Conservation (phyloP, 352 stramenopile species). For the Peronospora farinosa region DNA sequence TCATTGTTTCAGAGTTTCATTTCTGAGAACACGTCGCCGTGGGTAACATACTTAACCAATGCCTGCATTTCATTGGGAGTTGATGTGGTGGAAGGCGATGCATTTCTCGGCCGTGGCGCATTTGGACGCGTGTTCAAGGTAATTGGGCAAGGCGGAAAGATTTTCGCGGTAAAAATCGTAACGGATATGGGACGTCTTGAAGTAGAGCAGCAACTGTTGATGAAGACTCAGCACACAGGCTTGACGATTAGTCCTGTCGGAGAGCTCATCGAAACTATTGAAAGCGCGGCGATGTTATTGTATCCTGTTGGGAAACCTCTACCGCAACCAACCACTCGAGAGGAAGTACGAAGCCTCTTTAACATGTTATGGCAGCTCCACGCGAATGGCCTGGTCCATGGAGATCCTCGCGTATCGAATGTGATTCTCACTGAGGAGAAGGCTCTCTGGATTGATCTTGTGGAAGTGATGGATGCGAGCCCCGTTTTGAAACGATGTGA, state of each 20-base stretch:
- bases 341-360: conserved; percentile 25
- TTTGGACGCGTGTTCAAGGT: conserved; percentile 19
- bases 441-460: conserved; percentile 31
- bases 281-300: conserved; percentile 23
- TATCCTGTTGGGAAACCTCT: conserved; percentile 28
- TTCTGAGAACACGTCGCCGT: conserved; percentile 18
- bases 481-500: conserved; percentile 18
- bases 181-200: conserved; percentile 6
- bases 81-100: conserved; percentile 24
- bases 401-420: conserved; percentile 31
- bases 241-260: conserved; percentile 21
- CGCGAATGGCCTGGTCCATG: conserved; percentile 22
- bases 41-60: conserved; percentile 14
- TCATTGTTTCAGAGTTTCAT: conserved; percentile 25
- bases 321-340: conserved; percentile 25
- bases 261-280: conserved; percentile 19
- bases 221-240: conserved; percentile 17
- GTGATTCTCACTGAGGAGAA: conserved; percentile 24
- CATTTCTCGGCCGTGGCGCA: conserved; percentile 24
- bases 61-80: conserved; percentile 18
- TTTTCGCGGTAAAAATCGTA: conserved; percentile 23
- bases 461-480: conserved; percentile 23
- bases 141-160: conserved; percentile 8
- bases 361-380: conserved; percentile 25
- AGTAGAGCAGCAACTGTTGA: conserved; percentile 20